phyloP scores from a whole-genome alignment of 371 early-diverging fungal genomes.

The Circinella minor region DNA sequence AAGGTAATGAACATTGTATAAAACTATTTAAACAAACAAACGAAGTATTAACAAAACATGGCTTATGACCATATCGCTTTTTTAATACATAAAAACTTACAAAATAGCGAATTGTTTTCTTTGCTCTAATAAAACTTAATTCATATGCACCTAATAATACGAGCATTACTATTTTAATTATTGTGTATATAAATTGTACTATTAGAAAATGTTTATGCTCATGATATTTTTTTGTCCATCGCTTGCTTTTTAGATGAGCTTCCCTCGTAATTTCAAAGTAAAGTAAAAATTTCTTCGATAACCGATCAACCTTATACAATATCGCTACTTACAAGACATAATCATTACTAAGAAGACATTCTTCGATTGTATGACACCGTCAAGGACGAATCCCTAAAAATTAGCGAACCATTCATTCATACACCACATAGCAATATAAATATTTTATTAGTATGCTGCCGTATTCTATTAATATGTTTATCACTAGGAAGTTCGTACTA shows the following conservation, averaged over 20 bases:
- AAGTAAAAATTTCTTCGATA: neutral
- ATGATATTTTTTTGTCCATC: too few relatives aligned
- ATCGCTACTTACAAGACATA: neutral
- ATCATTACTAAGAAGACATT: neutral
- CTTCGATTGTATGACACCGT: neutral
- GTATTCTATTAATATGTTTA: neutral
- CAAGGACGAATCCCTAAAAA: neutral
- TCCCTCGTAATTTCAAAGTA: neutral
- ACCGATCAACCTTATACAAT: neutral
- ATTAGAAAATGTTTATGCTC: too few relatives aligned
- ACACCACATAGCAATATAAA: neutral
- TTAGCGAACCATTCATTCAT: too few relatives aligned
- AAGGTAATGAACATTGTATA: constrained; percentile 50
- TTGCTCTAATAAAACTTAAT: neutral
- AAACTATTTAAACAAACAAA: constrained; percentile 34
- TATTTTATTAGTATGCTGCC: neutral
- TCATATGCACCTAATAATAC: neutral
- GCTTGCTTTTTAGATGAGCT: neutral
- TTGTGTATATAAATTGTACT: too few relatives aligned
- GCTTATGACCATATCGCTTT: neutral
- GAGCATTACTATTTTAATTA: neutral
- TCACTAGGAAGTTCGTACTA: too few relatives aligned
- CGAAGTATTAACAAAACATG: neutral
- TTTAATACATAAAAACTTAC: neutral
- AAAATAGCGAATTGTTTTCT: neutral